phyloP scores from a whole-genome alignment of 148 eudicot genomes.

The Hydrangea macrophylla region DNA sequence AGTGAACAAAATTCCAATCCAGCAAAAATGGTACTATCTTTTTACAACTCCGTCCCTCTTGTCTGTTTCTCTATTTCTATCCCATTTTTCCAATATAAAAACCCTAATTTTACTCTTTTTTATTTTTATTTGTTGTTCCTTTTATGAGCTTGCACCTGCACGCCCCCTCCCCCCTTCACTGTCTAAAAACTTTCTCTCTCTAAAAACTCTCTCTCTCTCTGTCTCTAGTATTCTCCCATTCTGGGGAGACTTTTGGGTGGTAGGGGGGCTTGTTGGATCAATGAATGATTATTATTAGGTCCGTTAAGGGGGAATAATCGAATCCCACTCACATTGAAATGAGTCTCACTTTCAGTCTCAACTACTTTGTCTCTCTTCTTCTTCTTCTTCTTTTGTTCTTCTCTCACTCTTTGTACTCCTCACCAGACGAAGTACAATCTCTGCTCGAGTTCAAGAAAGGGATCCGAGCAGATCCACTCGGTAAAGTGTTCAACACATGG shows the following conservation, averaged over 20 bases:
- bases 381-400: neutral
- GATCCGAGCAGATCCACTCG: constrained; percentile 52
- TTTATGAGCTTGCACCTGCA: constrained; percentile 15
- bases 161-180: neutral
- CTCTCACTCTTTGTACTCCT: constrained; percentile 2
- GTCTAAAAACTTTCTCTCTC: neutral
- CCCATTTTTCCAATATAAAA: neutral
- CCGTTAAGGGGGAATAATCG: too few relatives aligned
- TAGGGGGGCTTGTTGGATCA: neutral
- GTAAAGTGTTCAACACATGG: constrained; percentile 48
- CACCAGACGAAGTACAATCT: constrained; percentile 56
- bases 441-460: constrained; percentile 87
- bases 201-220: neutral
- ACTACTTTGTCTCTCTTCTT: neutral
- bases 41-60: neutral
- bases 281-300: neutral
- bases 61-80: neutral
- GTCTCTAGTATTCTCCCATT: neutral
- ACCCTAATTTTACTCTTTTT: constrained; percentile 7
- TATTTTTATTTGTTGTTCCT: too few relatives aligned
- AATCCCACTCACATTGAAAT: neutral
- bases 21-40: too few relatives aligned
- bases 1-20: too few relatives aligned
- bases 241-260: neutral
- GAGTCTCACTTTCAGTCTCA: neutral